Percentiles rank a stretch among this genome's conserved stretches.
Conservation (phyloP, 2,329 filamentous ascomycete species). For the Phoma sp. region DNA sequence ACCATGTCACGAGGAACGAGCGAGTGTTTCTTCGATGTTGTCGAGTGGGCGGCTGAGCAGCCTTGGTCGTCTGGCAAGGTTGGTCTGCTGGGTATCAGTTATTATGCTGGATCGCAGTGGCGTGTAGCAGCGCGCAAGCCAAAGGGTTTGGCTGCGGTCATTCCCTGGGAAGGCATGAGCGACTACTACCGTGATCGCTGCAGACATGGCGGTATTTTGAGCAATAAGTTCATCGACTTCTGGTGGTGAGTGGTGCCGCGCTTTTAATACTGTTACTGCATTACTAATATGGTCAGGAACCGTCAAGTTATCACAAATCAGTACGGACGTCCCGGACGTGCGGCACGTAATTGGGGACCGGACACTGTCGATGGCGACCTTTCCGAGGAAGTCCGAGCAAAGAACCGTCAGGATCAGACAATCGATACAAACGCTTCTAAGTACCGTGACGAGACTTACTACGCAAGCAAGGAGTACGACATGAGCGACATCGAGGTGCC, state of each 20-base stretch:
- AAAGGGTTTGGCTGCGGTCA: conserved; percentile 58
- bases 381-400: conserved; percentile 57
- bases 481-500: conserved; percentile 71
- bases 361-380: conserved; percentile 66
- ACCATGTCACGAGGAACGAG: conserved; percentile 61
- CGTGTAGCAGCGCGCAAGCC: conserved; percentile 59
- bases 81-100: conserved; percentile 58
- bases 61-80: conserved; percentile 59
- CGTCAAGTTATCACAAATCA: conserved; percentile 71
- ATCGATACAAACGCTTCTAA: conserved; percentile 49
- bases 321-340: conserved; percentile 64
- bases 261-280: too few species aligned
- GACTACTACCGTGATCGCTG: conserved; percentile 59
- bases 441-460: conserved; percentile 69
- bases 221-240: conserved; percentile 52
- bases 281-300: conserved; percentile 54
- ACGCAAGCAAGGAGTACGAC: conserved; percentile 68
- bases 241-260: conserved; percentile 58
- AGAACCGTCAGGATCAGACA: conserved; percentile 53
- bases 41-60: conserved; percentile 60
- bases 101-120: conserved; percentile 63
- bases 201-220: conserved; percentile 49
- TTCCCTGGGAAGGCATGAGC: conserved; percentile 64
- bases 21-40: conserved; percentile 59
- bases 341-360: conserved; percentile 60